A percentile compares a stretch with the other conserved stretches of the same genome.
phyloP scores from a whole-genome alignment of 73 alveolate genomes.

The Blepharisma japonicum region DNA sequence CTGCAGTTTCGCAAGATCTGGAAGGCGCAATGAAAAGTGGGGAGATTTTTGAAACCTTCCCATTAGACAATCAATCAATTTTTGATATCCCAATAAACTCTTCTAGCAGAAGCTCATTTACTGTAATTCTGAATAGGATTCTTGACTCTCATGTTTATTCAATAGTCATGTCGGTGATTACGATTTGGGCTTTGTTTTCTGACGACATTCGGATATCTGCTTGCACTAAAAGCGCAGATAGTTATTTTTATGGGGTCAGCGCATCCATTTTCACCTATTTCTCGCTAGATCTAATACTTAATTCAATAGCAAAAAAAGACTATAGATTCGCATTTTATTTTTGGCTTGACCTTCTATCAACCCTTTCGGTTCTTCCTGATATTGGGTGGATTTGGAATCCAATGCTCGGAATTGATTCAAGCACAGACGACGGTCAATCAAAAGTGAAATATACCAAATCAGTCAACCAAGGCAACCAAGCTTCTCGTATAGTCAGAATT shows the following conservation, averaged over 20 bases:
- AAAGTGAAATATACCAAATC: conserved; percentile 53
- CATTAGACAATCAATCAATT: no score
- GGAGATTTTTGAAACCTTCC: no score
- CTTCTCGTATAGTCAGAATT: conserved; percentile 72
- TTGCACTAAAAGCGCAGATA: conserved; percentile 60
- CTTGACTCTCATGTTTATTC: conserved; percentile 30
- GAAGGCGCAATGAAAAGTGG: no score
- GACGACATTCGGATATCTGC: conserved; percentile 74
- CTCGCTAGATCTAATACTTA: conserved; percentile 28
- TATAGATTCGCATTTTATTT: conserved; percentile 54
- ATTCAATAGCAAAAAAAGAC: conserved; percentile 21
- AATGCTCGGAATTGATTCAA: conserved; percentile 35
- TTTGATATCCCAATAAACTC: no score
- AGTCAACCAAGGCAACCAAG: conserved; percentile 65
- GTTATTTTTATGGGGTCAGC: conserved; percentile 31
- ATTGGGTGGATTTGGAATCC: conserved; percentile 54
- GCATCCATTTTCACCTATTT: conserved; percentile 3
- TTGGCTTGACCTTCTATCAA: conserved; percentile 73
- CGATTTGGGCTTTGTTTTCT: conserved; percentile 81
- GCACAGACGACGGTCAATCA: conserved; percentile 22
- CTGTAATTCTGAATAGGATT: not conserved
- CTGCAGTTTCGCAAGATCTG: no score
- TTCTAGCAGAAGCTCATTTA: no score
- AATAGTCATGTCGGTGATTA: conserved; percentile 60
- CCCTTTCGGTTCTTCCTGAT: conserved; percentile 70